phyloP scores from a whole-genome alignment of 176 grass and related monocot genomes.

The Saccharum officinarum region DNA sequence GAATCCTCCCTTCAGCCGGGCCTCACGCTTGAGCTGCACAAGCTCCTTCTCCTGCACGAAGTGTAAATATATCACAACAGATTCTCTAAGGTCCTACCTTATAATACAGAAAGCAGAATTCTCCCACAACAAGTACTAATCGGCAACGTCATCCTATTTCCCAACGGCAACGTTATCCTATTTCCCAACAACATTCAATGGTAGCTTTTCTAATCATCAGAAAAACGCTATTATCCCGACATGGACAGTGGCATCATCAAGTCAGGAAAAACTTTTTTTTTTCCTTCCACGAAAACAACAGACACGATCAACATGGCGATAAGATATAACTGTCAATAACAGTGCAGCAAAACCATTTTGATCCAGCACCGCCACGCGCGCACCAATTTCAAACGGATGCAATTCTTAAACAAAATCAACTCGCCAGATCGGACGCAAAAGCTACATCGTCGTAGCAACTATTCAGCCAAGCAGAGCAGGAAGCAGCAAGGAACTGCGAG shows the following conservation, averaged over 20 bases:
- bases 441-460: not conserved
- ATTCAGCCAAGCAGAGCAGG: not conserved
- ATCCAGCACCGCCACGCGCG: not conserved
- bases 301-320: too few species aligned
- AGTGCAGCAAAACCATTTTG: not conserved
- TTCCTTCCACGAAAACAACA: too few species aligned
- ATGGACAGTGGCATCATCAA: too few species aligned
- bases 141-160: too few species aligned
- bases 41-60: slow-evolving; percentile 78
- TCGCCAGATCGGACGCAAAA: not conserved
- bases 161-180: too few species aligned
- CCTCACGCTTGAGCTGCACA: slow-evolving; percentile 85
- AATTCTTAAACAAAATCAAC: not conserved
- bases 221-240: not conserved
- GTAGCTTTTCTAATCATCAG: not conserved
- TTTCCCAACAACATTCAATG: not conserved
- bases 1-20: slow-evolving; percentile 92
- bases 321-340: not conserved
- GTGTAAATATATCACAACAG: not conserved
- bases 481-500: not conserved
- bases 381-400: not conserved
- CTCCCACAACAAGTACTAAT: not conserved
- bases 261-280: too few species aligned
- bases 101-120: not conserved
- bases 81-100: not conserved